These are phyloP conservation scores for Aurantiochytrium sp. DNA, from an alignment of 108 stramenopile species.

Conservation along the genomic window DNA sequence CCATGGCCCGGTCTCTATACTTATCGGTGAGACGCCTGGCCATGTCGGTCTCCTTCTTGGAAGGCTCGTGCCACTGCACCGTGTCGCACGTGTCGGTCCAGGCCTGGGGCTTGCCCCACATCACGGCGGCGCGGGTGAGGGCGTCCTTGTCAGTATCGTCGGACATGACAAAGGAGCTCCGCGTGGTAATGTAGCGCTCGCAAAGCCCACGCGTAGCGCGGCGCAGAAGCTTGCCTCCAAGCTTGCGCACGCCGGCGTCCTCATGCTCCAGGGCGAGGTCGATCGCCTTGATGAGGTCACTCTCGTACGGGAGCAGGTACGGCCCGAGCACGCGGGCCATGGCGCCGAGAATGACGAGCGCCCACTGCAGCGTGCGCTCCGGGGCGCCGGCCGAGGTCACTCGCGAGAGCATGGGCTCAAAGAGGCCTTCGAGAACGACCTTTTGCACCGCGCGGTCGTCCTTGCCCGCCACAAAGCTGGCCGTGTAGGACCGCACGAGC, in stretches of 20 bases:
- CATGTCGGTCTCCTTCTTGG: background rate
- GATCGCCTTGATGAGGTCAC: background rate
- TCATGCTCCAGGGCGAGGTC: background rate
- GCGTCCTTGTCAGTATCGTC: background rate
- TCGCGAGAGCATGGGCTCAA: background rate
- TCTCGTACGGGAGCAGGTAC: background rate
- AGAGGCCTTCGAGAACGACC: background rate
- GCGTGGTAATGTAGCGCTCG: background rate
- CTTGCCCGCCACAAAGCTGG: conserved; percentile 14
- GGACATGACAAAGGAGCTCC: background rate
- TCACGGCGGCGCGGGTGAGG: background rate
- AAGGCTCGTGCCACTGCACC: conserved; percentile 15
- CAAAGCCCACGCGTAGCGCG: background rate
- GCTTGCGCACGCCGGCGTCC: background rate
- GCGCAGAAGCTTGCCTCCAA: background rate
- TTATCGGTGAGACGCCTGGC: background rate
- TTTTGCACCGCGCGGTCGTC: background rate
- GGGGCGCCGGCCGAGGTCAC: background rate
- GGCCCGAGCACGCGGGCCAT: background rate
- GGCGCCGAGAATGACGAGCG: background rate
- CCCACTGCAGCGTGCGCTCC: background rate
- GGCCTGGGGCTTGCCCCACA: background rate
- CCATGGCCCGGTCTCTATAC: background rate
- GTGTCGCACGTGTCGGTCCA: conserved; percentile 4
- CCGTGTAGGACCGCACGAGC: background rate